phyloP scores from a whole-genome alignment of 352 stramenopile genomes.

The Globisporangium megalacanthum region DNA sequence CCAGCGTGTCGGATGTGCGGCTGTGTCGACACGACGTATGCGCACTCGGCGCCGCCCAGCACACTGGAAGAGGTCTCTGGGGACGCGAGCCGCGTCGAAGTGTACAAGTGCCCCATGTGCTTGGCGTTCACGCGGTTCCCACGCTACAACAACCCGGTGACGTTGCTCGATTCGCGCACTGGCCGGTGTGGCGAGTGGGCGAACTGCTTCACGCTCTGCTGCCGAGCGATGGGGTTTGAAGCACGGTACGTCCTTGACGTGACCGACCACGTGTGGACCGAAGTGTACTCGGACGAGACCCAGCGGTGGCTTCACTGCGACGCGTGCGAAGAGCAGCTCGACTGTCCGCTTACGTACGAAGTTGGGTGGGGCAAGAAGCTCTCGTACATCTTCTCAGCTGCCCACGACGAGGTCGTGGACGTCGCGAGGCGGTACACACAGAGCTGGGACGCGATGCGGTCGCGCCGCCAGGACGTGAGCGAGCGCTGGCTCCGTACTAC shows the following conservation, averaged over 20 bases:
- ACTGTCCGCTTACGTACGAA: slow-evolving; percentile 93
- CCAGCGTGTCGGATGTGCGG: slow-evolving; percentile 56
- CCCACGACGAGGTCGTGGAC: slow-evolving; percentile 87
- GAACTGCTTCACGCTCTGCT: slow-evolving; percentile 92
- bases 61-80: slow-evolving; percentile 55
- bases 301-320: slow-evolving; percentile 93
- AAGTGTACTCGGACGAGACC: slow-evolving; percentile 81
- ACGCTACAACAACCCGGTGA: slow-evolving; percentile 89
- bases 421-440: slow-evolving; percentile 79
- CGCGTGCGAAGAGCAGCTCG: slow-evolving; percentile 91
- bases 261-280: slow-evolving; percentile 95
- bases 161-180: slow-evolving; percentile 73
- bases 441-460: slow-evolving; percentile 57
- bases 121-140: slow-evolving; percentile 71
- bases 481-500: slow-evolving; percentile 54
- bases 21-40: slow-evolving; percentile 33
- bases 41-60: slow-evolving; percentile 36
- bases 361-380: slow-evolving; percentile 93
- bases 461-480: slow-evolving; percentile 54
- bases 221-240: slow-evolving; percentile 86
- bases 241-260: slow-evolving; percentile 91
- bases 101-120: slow-evolving; percentile 78
- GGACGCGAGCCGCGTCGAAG: slow-evolving; percentile 74
- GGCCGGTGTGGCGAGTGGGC: slow-evolving; percentile 92
- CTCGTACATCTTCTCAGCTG: slow-evolving; percentile 90